Percentiles rank a stretch among this genome's conserved stretches.
These are phyloP conservation scores for Chaetomium fimeti DNA, from an alignment of 495 filamentous ascomycete species.

Conservation along the genomic window DNA sequence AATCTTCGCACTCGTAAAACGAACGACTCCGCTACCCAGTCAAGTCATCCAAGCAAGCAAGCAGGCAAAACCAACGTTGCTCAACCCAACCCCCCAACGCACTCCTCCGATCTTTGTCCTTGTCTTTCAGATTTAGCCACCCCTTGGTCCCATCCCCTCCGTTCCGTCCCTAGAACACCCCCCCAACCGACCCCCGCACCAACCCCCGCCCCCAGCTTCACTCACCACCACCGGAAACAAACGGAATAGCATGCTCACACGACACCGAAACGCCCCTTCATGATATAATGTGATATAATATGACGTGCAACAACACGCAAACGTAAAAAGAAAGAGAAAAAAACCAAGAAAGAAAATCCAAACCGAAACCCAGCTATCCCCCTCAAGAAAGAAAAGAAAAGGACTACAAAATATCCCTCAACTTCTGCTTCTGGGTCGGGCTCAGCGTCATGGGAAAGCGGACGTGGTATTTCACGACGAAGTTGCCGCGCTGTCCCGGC, in stretches of 20 bases:
- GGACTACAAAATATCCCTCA: conserved; percentile 71
- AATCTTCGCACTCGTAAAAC: conserved; percentile 2
- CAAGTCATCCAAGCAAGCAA: no score
- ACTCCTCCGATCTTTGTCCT: background rate
- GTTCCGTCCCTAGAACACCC: background rate
- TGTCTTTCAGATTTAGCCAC: background rate
- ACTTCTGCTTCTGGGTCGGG: conserved; percentile 66
- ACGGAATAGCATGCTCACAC: background rate
- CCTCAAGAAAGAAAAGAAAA: background rate
- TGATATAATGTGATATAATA: background rate
- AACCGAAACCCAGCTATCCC: background rate
- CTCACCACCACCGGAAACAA: no score
- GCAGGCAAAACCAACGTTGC: no score
- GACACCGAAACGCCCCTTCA: conserved; percentile 4
- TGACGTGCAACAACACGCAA: background rate
- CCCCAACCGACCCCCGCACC: background rate
- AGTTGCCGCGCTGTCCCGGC: conserved; percentile 75
- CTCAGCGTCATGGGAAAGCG: conserved; percentile 81
- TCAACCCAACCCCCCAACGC: background rate
- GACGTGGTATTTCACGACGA: conserved; percentile 87
- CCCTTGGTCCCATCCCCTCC: no score
- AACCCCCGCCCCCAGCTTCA: no score
- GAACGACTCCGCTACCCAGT: background rate
- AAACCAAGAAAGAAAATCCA: background rate
- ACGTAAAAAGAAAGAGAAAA: no score